phyloP scores from a whole-genome alignment of 2,329 filamentous ascomycete species.

The Fusarium domesticum region DNA sequence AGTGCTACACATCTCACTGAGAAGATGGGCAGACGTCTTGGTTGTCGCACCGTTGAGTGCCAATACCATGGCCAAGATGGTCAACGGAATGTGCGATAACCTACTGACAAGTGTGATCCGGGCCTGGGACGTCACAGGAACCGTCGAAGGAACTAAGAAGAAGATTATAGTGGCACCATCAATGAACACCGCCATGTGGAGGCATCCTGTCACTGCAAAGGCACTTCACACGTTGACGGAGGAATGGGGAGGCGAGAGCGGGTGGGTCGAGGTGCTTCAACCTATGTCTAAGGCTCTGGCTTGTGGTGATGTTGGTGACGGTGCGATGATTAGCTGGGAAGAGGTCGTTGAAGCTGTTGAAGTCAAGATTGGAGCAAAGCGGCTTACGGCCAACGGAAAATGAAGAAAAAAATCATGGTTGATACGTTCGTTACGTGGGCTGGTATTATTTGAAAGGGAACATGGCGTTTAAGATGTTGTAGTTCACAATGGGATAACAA shows the following conservation, averaged over 20 bases:
- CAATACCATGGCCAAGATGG: conserved; percentile 83
- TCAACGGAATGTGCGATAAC: conserved; percentile 72
- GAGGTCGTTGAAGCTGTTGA: conserved; percentile 68
- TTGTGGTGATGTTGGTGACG: conserved; percentile 78
- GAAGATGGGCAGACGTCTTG: conserved; percentile 74
- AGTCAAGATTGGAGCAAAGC: conserved; percentile 39
- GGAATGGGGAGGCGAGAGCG: conserved; percentile 63
- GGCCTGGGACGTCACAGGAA: conserved; percentile 80
- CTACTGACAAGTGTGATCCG: conserved; percentile 71
- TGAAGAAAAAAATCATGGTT: neutral
- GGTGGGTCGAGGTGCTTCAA: conserved; percentile 63
- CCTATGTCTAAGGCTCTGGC: conserved; percentile 76
- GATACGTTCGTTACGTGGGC: neutral
- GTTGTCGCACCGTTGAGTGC: conserved; percentile 79
- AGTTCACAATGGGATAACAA: conserved; percentile 1
- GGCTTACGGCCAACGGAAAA: neutral
- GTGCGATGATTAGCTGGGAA: conserved; percentile 80
- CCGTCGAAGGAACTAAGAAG: conserved; percentile 57
- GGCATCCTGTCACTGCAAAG: conserved; percentile 72
- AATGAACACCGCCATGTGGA: conserved; percentile 93
- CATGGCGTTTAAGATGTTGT: too few species aligned
- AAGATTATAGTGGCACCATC: conserved; percentile 73
- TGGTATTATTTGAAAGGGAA: too few species aligned
- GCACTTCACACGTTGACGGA: conserved; percentile 68
- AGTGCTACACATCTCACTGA: conserved; percentile 87